Evolutionary conservation across 495 filamentous ascomycete species (phyloP), one percentile per base, ranked within the genome.

Genomic region (Trichoderma asperelloides): DNA sequence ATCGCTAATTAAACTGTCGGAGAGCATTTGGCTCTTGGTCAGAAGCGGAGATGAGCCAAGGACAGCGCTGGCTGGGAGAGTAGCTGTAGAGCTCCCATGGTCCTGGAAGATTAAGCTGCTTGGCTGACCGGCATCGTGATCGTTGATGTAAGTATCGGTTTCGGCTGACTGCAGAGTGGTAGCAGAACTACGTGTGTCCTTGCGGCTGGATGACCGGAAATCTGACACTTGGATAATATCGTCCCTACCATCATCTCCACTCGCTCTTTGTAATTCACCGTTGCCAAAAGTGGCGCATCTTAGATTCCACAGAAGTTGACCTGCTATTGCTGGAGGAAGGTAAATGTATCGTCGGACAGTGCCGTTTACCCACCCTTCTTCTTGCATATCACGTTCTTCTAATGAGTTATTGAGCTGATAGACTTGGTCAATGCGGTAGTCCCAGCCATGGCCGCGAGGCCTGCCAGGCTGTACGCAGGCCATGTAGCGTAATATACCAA

Each of bases 1-100:
- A 68, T 82, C 82, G 43, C 79, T 72, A 68, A 86, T 39, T 69
- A 87, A 70, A 71, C 83, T 86, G 49, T 85, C 83, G 39, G 80
- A 81, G 65, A 84, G 74, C 71, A 86, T 73, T 72, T 85, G 79
- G 63, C 80, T 84, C 55, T 74, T 74, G 5, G 77, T 80, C 67
- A 76, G 67, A 4, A 77, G 74, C 69, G 82, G 80, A 23, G 79
- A 80, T 25, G 78, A 81, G 45, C 37, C 21, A 43, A 30, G 37
- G 13, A 68, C 45, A 66, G 30, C 40, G 27, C 25, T 2, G n/a
- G 37, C 30, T 39, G 33, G 6, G 68, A 65, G 28, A 64, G 65
- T 43, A 47, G 62, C 11, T 68, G 47, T 12, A 64, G 51, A 27
- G 41, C 41, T 68, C 2, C 63, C 70, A 11, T 66, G 62, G 0